phyloP scores from a whole-genome alignment of 495 filamentous ascomycete genomes.

The Penicillium alfredii region DNA sequence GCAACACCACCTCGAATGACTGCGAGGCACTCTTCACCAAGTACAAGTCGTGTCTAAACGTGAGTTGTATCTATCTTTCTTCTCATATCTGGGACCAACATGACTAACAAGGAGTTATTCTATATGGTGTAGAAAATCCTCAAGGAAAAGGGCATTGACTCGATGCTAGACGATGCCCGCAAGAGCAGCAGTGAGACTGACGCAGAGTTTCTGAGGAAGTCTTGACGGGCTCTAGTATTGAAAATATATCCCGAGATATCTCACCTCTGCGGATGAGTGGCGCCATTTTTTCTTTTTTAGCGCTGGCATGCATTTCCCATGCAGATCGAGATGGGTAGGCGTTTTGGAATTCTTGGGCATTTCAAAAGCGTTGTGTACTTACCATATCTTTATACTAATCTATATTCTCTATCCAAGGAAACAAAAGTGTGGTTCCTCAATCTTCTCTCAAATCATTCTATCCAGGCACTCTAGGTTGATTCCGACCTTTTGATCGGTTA shows the following conservation, averaged over 20 bases:
- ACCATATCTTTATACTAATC: no score
- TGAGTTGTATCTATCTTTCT: constrained; percentile 35
- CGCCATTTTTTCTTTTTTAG: constrained; percentile 3
- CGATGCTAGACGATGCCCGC: constrained; percentile 77
- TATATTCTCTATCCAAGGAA: no score
- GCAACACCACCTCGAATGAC: constrained; percentile 72
- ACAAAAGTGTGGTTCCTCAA: no score
- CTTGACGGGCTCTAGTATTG: no score
- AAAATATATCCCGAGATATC: no score
- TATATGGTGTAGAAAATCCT: constrained; percentile 56
- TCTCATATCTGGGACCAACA: neutral
- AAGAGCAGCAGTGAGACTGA: constrained; percentile 79
- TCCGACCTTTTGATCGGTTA: no score
- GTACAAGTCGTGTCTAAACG: constrained; percentile 75
- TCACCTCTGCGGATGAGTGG: no score
- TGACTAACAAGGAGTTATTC: constrained; percentile 5
- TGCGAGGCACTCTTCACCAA: constrained; percentile 78
- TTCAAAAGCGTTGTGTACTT: no score
- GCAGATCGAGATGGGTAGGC: neutral
- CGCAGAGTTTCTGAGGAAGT: constrained; percentile 56
- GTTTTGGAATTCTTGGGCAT: no score
- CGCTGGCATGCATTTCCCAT: constrained; percentile 4
- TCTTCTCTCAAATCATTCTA: no score
- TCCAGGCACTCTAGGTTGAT: no score
- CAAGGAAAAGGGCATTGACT: constrained; percentile 79